A percentile compares a stretch with the other conserved stretches of the same genome.
Conservation (phyloP, 2,329 filamentous ascomycete genomes). For the Fusarium napiforme region DNA sequence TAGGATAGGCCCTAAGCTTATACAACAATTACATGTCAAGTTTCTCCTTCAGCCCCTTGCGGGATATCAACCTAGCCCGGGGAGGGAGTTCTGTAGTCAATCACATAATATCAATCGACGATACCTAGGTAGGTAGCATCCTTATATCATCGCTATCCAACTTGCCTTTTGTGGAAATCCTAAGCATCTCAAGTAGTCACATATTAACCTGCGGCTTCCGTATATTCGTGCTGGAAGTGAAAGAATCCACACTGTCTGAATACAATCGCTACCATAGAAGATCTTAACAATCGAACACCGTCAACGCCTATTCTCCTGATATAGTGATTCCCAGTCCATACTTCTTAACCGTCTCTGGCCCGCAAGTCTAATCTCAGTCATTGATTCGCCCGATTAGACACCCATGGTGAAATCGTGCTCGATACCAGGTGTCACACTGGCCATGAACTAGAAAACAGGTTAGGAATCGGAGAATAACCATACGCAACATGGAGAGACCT, state of each 20-base stretch:
- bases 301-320: conserved; percentile 33
- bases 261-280: not conserved
- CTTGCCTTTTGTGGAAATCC: not conserved
- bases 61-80: not conserved
- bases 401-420: conserved; percentile 43
- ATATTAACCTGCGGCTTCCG: not conserved
- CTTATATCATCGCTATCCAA: not conserved
- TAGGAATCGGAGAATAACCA: not conserved
- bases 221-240: conserved; percentile 15
- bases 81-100: not conserved
- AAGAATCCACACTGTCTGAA: conserved; percentile 25
- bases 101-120: not conserved
- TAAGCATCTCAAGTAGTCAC: not conserved
- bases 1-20: not conserved
- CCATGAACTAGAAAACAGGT: conserved; percentile 68
- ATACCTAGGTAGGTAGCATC: not conserved
- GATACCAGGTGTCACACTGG: conserved; percentile 93
- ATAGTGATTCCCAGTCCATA: conserved; percentile 9
- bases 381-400: conserved; percentile 23
- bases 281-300: conserved; percentile 31
- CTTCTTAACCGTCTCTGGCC: not conserved
- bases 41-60: not conserved
- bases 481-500: conserved; percentile 38
- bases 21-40: not conserved
- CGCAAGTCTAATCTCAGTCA: not conserved